A percentile compares a stretch with the other conserved stretches of the same genome.
These are phyloP conservation scores for Pythium myriotylum DNA, from an alignment of 352 stramenopile species.

Conservation along the genomic window DNA sequence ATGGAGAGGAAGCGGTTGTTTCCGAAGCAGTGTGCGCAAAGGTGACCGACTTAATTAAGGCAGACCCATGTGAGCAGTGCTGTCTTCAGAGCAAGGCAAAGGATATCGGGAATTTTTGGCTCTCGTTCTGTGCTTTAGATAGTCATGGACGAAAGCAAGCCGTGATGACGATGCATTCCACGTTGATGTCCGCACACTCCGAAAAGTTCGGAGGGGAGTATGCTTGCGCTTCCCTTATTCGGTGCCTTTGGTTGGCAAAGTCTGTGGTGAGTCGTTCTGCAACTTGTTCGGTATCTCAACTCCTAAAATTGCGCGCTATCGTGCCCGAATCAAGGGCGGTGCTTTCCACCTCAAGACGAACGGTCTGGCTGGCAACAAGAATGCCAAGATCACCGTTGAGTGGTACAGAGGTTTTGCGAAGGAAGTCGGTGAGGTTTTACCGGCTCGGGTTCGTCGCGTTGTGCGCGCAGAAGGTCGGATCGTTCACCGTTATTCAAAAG, in stretches of 20 bases:
- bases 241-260: conserved; percentile 3
- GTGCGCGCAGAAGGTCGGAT: neutral
- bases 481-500: neutral
- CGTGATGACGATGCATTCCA: neutral
- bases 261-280: conserved; percentile 6
- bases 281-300: neutral
- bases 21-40: neutral
- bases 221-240: conserved; percentile 5
- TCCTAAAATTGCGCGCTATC: conserved; percentile 1
- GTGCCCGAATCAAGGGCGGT: neutral
- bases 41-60: neutral
- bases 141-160: conserved; percentile 6
- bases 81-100: conserved; percentile 8
- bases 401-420: conserved; percentile 3
- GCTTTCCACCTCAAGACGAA: neutral
- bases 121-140: neutral
- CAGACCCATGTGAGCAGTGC: neutral
- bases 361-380: conserved; percentile 4
- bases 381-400: neutral
- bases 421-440: conserved; percentile 9
- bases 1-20: too few relatives aligned
- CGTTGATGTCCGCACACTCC: conserved; percentile 1
- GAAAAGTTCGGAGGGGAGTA: neutral
- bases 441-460: conserved; percentile 4
- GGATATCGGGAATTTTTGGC: neutral